Evolutionary conservation across 2,329 filamentous ascomycete genomes (phyloP).

Genomic region (Diaporthe vexans): DNA sequence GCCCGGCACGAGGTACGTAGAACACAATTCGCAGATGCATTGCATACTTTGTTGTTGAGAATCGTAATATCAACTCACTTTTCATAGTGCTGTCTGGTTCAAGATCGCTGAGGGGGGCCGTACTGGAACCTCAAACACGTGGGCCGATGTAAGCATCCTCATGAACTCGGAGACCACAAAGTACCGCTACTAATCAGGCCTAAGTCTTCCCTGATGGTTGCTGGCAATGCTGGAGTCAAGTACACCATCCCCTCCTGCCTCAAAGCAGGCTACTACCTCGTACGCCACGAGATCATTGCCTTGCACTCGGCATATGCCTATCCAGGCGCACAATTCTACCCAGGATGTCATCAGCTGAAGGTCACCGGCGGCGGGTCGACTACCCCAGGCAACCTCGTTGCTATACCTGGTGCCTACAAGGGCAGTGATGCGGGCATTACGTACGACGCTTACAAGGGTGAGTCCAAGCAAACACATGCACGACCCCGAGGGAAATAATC

Average conservation of each 20-base stretch:
- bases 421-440: slow-evolving; percentile 64
- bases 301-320: slow-evolving; percentile 63
- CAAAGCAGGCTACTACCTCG: slow-evolving; percentile 67
- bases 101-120: slow-evolving; percentile 66
- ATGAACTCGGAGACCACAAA: not conserved
- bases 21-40: no score
- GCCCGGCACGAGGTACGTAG: slow-evolving; percentile 57
- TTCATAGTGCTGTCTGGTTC: slow-evolving; percentile 64
- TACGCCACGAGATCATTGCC: slow-evolving; percentile 70
- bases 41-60: not conserved
- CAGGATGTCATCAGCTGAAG: slow-evolving; percentile 70
- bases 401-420: slow-evolving; percentile 68
- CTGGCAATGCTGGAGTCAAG: slow-evolving; percentile 57
- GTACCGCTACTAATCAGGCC: not conserved
- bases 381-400: slow-evolving; percentile 58
- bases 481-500: not conserved
- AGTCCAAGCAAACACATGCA: slow-evolving; percentile 40
- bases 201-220: slow-evolving; percentile 57
- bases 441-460: slow-evolving; percentile 65
- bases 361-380: slow-evolving; percentile 64
- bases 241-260: slow-evolving; percentile 70
- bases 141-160: slow-evolving; percentile 56
- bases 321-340: slow-evolving; percentile 70
- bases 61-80: slow-evolving; percentile 37
- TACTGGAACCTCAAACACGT: slow-evolving; percentile 63